A percentile compares a stretch with the other conserved stretches of the same genome.
phyloP scores from a whole-genome alignment of 1,284 basidiomycete species.

The Pseudozyma pruni region DNA sequence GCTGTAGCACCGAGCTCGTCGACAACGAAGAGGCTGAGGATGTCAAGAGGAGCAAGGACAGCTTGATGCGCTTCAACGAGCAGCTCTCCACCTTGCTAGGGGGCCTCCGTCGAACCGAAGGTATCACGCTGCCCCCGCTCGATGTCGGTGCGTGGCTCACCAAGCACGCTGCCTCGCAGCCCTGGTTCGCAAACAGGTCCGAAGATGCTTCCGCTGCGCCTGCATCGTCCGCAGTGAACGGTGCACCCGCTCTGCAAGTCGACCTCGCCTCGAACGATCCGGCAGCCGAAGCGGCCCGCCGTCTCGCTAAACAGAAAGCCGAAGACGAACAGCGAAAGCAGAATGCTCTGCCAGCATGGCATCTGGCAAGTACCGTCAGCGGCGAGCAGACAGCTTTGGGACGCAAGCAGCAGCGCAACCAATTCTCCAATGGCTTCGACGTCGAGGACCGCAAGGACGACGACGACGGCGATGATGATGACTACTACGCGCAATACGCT shows the following conservation, averaged over 20 bases:
- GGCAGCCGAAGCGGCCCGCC: conserved; percentile 69
- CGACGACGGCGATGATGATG: conserved; percentile 52
- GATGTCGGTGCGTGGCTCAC: conserved; percentile 74
- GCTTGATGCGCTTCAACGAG: conserved; percentile 93
- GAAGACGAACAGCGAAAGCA: conserved; percentile 73
- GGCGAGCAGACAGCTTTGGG: conserved; percentile 89
- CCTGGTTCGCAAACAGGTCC: conserved; percentile 41
- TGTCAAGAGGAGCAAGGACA: conserved; percentile 84
- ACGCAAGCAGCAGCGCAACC: conserved; percentile 44
- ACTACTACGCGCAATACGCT: conserved; percentile 65
- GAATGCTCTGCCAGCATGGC: conserved; percentile 91
- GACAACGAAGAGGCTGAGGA: conserved; percentile 92
- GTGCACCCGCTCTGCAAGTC: conserved; percentile 49
- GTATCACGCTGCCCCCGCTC: conserved; percentile 75
- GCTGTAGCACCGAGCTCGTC: conserved; percentile 77
- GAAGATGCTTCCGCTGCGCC: conserved; percentile 24
- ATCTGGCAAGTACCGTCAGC: conserved; percentile 91
- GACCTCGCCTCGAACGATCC: conserved; percentile 62
- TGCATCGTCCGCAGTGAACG: conserved; percentile 34
- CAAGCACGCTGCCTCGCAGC: conserved; percentile 55
- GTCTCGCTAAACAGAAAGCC: conserved; percentile 60
- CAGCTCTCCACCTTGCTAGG: conserved; percentile 88
- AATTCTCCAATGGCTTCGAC: conserved; percentile 29
- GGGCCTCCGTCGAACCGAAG: conserved; percentile 86
- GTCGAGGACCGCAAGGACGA: conserved; percentile 40